Percentiles rank a stretch among this genome's conserved stretches.
Conservation (phyloP, 768 basidiomycete species). For the Suillus cothurnatus region DNA sequence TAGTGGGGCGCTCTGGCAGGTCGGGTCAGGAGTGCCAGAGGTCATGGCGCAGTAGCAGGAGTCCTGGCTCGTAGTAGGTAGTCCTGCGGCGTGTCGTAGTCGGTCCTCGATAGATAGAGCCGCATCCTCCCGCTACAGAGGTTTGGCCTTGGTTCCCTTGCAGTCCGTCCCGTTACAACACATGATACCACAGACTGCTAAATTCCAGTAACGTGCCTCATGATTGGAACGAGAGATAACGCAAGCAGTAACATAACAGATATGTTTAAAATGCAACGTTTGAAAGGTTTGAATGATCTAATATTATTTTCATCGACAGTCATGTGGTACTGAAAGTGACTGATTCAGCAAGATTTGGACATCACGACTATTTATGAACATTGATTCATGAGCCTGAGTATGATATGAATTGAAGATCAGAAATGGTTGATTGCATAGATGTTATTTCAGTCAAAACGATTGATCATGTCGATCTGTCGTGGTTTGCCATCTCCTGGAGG, state of each 20-base stretch:
- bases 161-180: too few relatives aligned
- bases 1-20: too few relatives aligned
- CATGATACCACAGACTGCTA: background rate
- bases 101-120: too few relatives aligned
- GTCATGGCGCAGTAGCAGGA: too few relatives aligned
- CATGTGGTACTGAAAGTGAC: background rate
- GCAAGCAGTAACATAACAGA: background rate
- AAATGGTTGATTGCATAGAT: background rate
- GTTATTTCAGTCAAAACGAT: background rate
- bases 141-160: too few relatives aligned
- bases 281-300: too few relatives aligned
- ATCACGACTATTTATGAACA: background rate
- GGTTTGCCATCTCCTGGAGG: too few relatives aligned
- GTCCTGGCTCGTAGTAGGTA: too few relatives aligned
- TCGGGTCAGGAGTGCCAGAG: too few relatives aligned
- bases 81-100: too few relatives aligned
- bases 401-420: background rate
- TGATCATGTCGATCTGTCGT: background rate
- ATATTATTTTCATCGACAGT: background rate
- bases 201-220: background rate
- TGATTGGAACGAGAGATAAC: background rate
- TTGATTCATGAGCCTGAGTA: background rate
- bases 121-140: too few relatives aligned
- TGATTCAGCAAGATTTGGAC: background rate
- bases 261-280: background rate